Base-by-base conservation (phyloP, 768 basidiomycete genomes). In the Amylocystis lapponica region DNA sequence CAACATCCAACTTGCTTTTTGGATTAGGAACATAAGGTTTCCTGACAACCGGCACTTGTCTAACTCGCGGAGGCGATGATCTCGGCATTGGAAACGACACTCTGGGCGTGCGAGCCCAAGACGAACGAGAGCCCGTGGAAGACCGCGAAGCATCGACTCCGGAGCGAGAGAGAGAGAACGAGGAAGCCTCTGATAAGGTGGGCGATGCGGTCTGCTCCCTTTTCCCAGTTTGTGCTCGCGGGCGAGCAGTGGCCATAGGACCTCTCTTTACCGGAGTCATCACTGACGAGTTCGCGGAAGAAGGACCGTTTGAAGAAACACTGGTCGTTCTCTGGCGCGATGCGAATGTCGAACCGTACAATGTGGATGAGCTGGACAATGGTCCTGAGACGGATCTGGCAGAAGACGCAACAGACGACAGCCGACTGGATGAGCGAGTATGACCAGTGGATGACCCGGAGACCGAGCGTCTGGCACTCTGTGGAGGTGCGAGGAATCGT, bases 1-100 rank as follows among this genome's bases (percentile, higher is more conserved):
- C 92, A 29, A 95, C 79, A 57, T 97, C 93, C 5, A 97, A 74
- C 58, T 90, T 89, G 66, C 77, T 91, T 65, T 87, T 83, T n/a
- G 89, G 85, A 60, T 96, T 81, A 3, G 94, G 78, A 31, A 92
- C 68, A 51, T 96, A 97, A 12, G 77, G 74, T 59, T 81, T 87
- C 60, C 77, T 74, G 14, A 68, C 61, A 8, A 63, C 57, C 5
- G 57, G 43, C 16, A 61, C 52, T 13, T 58, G 49, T 49, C 66
- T 75, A 38, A 66, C 69, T 26, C 66, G 66, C 7, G 81, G 79
- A 13, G 79, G 75, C 26, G 69, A 65, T 27, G 39, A 64, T 67
- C 14, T 70, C 69, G 43, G 38, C 14, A 69, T 48, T 65, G 12
- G 76, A 67, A 39, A 83, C 0, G 86, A 81, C 43, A 73, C 72